Percentiles rank a stretch among this genome's conserved stretches.
Conservation (phyloP, 179 eudicot species). For the Gypsophila paniculata region DNA sequence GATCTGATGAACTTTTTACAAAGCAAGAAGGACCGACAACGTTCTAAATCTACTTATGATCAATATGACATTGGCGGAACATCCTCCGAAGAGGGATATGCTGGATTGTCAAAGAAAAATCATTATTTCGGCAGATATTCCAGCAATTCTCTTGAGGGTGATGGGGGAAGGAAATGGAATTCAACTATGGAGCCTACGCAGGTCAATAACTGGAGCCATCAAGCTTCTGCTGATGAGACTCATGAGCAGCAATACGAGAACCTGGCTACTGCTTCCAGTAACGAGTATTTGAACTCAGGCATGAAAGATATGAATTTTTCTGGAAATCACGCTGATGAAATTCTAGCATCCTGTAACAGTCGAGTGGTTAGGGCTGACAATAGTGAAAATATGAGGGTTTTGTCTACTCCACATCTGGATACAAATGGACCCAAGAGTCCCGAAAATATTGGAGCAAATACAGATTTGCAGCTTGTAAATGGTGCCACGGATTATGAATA, state of each 20-base stretch:
- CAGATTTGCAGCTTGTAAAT: conserved; percentile 41
- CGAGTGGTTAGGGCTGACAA: conserved; percentile 37
- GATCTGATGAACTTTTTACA: conserved; percentile 91
- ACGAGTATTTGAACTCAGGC: conserved; percentile 44
- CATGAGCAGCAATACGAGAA: conserved; percentile 44
- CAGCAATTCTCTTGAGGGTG: conserved; percentile 66
- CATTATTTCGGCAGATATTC: conserved; percentile 69
- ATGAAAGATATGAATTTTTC: conserved; percentile 41
- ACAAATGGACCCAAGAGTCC: conserved; percentile 49
- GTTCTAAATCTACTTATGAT: conserved; percentile 74
- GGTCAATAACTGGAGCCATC: conserved; percentile 38
- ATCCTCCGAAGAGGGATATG: conserved; percentile 85
- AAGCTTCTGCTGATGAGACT: conserved; percentile 48
- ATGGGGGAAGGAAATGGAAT: conserved; percentile 78
- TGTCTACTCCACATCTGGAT: conserved; percentile 47
- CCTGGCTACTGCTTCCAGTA: conserved; percentile 39
- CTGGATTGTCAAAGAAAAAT: conserved; percentile 61
- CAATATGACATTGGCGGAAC: conserved; percentile 77
- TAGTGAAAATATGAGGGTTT: conserved; percentile 31
- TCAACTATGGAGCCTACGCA: conserved; percentile 56
- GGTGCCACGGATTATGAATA: conserved; percentile 40
- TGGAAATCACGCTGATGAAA: conserved; percentile 34
- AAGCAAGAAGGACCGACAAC: conserved; percentile 83
- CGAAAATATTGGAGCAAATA: conserved; percentile 38
- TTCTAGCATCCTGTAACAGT: conserved; percentile 40